A percentile compares a stretch with the other conserved stretches of the same genome.
Conservation (phyloP, 441 rosid genomes). For the Biscutella laevigata region DNA sequence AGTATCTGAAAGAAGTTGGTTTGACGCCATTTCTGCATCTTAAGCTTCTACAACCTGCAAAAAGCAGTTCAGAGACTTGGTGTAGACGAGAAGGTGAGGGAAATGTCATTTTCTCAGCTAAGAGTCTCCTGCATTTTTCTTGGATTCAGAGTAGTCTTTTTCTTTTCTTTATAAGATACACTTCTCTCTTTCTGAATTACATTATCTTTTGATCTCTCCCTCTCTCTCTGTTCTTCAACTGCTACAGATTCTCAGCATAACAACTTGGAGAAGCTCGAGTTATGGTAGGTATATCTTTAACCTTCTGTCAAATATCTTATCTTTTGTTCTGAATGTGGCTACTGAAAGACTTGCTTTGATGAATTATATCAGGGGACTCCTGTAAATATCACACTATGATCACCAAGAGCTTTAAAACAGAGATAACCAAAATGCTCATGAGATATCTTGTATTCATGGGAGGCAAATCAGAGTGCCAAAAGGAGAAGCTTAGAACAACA, state of each 20-base stretch:
- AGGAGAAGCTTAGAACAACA: slow-evolving; percentile 74
- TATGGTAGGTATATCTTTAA: slow-evolving; percentile 20
- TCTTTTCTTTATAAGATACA: neutral
- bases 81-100: slow-evolving; percentile 6
- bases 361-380: slow-evolving; percentile 32
- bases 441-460: slow-evolving; percentile 74
- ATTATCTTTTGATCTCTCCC: neutral
- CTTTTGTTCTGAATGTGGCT: slow-evolving; percentile 2
- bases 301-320: neutral
- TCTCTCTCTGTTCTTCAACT: slow-evolving; percentile 1
- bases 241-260: slow-evolving; percentile 2
- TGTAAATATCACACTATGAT: slow-evolving; percentile 55
- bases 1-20: slow-evolving; percentile 11
- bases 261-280: slow-evolving; percentile 2
- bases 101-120: neutral
- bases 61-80: neutral
- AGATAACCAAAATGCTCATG: slow-evolving; percentile 78
- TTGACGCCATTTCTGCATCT: neutral
- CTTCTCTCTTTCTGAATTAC: neutral
- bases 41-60: neutral
- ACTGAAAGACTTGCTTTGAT: slow-evolving; percentile 16
- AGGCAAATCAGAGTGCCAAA: slow-evolving; percentile 49
- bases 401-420: slow-evolving; percentile 43
- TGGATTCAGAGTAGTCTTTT: slow-evolving; percentile 15
- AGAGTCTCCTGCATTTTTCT: slow-evolving; percentile 10